These are phyloP conservation scores for Termitomyces sp. DNA, from an alignment of 768 basidiomycete genomes.

Conservation along the genomic window DNA sequence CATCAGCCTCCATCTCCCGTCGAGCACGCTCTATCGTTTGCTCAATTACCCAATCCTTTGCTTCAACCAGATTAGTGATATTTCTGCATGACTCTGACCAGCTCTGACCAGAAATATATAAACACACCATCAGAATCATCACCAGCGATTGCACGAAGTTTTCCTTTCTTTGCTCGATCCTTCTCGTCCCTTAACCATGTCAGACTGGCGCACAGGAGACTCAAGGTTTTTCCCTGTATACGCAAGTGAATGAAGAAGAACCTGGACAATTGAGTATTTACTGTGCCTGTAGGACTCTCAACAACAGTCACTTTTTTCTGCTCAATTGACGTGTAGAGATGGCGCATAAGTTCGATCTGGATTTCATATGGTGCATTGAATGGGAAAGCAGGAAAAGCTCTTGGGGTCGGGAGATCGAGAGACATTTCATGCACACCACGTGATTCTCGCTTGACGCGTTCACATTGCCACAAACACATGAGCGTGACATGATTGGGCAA, in stretches of 20 bases:
- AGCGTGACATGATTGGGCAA: neutral
- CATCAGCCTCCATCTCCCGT: conserved; percentile 63
- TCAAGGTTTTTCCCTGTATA: conserved; percentile 78
- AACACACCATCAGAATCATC: conserved; percentile 28
- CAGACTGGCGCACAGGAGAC: conserved; percentile 69
- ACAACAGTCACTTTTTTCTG: conserved; percentile 71
- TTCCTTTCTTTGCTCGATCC: conserved; percentile 63
- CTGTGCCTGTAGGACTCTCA: conserved; percentile 88
- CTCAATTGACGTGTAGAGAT: conserved; percentile 79
- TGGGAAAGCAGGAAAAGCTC: conserved; percentile 74
- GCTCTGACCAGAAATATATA: neutral
- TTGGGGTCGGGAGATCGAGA: conserved; percentile 54
- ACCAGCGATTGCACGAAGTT: conserved; percentile 37
- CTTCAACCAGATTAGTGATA: conserved; percentile 23
- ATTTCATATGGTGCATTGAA: conserved; percentile 80
- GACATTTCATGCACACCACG: neutral
- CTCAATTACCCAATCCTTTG: conserved; percentile 70
- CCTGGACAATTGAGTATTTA: conserved; percentile 25
- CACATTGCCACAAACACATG: neutral
- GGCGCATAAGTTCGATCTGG: conserved; percentile 83
- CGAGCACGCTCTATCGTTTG: conserved; percentile 64
- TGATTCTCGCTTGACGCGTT: neutral
- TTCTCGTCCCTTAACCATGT: conserved; percentile 73
- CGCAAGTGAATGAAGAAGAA: neutral
- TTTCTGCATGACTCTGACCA: neutral